Conservation (phyloP, 2,329 filamentous ascomycete species). For the Botryosphaeria dothidea region DNA sequence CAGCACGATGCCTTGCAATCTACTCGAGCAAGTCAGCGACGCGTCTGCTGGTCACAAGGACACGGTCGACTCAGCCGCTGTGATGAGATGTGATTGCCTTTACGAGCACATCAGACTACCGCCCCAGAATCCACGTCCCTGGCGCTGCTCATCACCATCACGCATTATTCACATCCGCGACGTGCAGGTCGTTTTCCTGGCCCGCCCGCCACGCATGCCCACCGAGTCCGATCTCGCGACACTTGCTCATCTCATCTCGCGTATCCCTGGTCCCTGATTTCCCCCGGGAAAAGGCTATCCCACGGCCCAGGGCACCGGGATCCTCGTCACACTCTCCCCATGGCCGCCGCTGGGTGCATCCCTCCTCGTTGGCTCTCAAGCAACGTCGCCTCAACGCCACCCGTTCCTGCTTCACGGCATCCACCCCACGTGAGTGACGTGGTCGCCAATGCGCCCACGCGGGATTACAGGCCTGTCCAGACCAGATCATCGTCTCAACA, state of each 20-base stretch:
- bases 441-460: background rate
- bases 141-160: conserved; percentile 10
- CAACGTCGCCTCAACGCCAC: conserved; percentile 1
- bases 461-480: background rate
- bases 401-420: background rate
- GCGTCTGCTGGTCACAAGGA: conserved; percentile 13
- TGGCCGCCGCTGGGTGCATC: background rate
- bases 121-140: background rate
- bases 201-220: too few species aligned
- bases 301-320: background rate
- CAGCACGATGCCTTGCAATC: background rate
- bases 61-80: conserved; percentile 1
- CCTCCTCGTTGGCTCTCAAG: background rate
- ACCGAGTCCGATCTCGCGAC: background rate
- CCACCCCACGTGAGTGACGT: conserved; percentile 6
- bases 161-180: background rate
- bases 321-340: background rate
- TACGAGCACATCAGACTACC: background rate
- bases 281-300: background rate
- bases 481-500: background rate
- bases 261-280: conserved; percentile 4
- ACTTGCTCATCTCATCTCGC: conserved; percentile 2
- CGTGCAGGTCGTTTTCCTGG: background rate
- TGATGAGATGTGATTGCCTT: conserved; percentile 5
- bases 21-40: conserved; percentile 1